Base-by-base conservation (phyloP, 768 basidiomycete genomes). In the Tubosaeta sp. region DNA sequence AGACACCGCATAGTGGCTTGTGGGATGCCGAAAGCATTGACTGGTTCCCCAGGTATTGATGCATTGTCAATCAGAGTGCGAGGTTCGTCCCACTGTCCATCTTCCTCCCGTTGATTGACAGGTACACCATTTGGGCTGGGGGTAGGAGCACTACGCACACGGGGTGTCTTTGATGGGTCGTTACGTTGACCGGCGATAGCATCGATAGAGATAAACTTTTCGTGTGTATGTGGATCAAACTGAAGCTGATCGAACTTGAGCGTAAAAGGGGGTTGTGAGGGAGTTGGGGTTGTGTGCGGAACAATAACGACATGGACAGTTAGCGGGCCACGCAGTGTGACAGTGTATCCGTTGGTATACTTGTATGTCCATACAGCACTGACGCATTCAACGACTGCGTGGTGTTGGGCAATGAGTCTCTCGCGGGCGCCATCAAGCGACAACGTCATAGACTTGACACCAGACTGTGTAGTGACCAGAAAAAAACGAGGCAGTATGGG, bases 1-100 rank as follows among this genome's bases (percentile, higher is more conserved):
- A 92, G 71, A 76, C 88, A 90, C 48, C 90, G 76, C 90, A 91
- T 91, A 16, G 90, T 90, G 3, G 87, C 88, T 63, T 91, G 88
- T 6, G 90, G 88, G 47, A 92, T 89, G 5, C 90, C 90, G 69
- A 91, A 92, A 19, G 86, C 87, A 61, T 91, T 91, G 46, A 92
- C 87, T 9, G 90, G 90, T 59, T 90, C 89, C 5, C 82, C 80
- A 12, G 90, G 90, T 57, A 90, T 79, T n/a, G 74, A 73, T 29
- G 80, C 86, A 31, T 72, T 72, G 16, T 82, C 81, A 42, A 87
- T 80, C 44, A 77, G 58, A 36, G 82, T 69, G 49, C 82, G 69
- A 7, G 82, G 83, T 56, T 89, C 87, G 36, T 87, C 86, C 77
- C 81, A 82, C 59, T 73, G 76, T 58, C 75, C 79, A 19, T 80